Percentiles rank a stretch among this genome's conserved stretches.
Conservation (phyloP, 2,329 filamentous ascomycete species). For the Paraphoma chrysanthemicola region DNA sequence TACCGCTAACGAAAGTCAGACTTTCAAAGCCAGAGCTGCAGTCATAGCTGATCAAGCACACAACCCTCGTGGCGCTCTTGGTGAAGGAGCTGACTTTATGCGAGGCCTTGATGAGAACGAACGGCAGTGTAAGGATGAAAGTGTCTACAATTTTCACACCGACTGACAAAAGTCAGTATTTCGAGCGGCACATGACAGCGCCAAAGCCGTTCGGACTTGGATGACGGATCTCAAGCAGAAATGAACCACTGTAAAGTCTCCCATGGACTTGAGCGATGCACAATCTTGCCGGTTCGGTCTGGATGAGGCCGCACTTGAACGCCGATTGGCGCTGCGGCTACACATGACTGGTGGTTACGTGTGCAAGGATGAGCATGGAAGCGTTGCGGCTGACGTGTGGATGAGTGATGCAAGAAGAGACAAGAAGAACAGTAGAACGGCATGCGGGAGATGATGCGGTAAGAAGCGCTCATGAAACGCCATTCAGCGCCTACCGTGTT, state of each 20-base stretch:
- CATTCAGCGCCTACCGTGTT: constrained; percentile 26
- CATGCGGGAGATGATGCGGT: constrained; percentile 1
- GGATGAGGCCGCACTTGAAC: neutral
- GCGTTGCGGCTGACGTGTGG: neutral
- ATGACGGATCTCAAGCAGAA: constrained; percentile 51
- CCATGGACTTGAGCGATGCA: neutral
- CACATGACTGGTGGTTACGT: too few relatives aligned
- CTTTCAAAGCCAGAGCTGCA: constrained; percentile 80
- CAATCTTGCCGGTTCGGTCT: neutral
- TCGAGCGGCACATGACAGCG: constrained; percentile 56
- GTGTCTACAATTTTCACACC: neutral
- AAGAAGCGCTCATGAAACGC: constrained; percentile 16
- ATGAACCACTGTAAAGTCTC: constrained; percentile 15
- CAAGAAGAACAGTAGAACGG: neutral
- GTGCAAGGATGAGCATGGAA: neutral
- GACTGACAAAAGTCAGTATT: constrained; percentile 49
- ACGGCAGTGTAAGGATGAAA: constrained; percentile 62
- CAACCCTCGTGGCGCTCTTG: constrained; percentile 75
- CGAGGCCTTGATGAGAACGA: constrained; percentile 91
- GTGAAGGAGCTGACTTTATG: constrained; percentile 79
- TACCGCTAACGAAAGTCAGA: constrained; percentile 52
- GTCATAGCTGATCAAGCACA: constrained; percentile 90
- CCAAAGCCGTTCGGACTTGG: constrained; percentile 55
- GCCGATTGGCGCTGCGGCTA: too few relatives aligned
- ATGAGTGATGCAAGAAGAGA: neutral